Percentiles rank a stretch among this genome's conserved stretches.
phyloP scores from a whole-genome alignment of 495 filamentous ascomycete species.

The Podospora bellae-mahoneyi region DNA sequence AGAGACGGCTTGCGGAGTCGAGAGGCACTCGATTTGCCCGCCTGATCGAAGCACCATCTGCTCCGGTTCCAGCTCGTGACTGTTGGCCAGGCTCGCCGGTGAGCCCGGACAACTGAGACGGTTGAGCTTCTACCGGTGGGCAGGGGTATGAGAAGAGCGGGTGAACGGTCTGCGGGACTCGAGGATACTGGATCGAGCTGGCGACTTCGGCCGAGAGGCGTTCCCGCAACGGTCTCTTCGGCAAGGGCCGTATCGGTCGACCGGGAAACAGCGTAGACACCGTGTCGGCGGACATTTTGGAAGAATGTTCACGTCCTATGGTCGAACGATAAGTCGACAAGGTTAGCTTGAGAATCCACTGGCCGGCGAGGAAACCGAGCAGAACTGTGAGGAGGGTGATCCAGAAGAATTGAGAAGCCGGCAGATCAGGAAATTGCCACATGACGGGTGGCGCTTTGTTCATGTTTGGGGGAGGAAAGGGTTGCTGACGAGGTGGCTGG shows the following conservation, averaged over 20 bases:
- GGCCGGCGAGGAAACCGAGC: conserved; percentile 18
- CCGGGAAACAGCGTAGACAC: conserved; percentile 75
- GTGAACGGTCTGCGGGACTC: conserved; percentile 59
- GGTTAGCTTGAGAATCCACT: conserved; percentile 12
- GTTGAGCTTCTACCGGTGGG: conserved; percentile 40
- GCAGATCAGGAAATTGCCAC: background rate
- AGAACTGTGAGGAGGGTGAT: background rate
- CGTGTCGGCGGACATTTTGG: conserved; percentile 65
- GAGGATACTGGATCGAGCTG: conserved; percentile 76
- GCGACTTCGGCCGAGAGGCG: conserved; percentile 80
- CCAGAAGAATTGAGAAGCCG: conserved; percentile 2
- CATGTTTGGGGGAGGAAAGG: background rate
- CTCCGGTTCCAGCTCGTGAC: conserved; percentile 16
- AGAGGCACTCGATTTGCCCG: conserved; percentile 25
- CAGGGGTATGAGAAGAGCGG: conserved; percentile 77
- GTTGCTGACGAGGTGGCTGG: background rate
- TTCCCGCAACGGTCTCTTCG: conserved; percentile 79
- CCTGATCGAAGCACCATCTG: background rate
- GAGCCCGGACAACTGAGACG: conserved; percentile 1
- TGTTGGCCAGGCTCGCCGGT: conserved; percentile 25
- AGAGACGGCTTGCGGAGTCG: conserved; percentile 26
- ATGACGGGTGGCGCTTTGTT: background rate
- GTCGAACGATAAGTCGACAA: background rate
- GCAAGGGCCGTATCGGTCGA: conserved; percentile 88
- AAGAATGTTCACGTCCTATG: conserved; percentile 22